Conservation (phyloP, 192 early-diverging fungal genomes). For the Coemansia sp. region DNA sequence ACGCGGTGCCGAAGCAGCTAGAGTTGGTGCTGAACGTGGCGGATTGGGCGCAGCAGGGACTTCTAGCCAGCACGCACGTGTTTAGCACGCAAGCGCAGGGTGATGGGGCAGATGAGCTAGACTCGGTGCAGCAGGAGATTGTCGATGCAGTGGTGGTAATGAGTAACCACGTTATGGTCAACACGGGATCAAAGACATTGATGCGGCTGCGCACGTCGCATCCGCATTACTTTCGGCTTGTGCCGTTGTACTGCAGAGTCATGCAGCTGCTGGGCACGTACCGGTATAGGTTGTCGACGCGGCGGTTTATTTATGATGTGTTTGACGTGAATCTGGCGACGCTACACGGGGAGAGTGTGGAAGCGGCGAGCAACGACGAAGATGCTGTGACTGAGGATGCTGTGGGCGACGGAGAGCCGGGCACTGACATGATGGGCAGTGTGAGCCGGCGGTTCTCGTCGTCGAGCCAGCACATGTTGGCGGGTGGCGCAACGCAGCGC, state of each 20-base stretch:
- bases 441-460: slow-evolving; percentile 33
- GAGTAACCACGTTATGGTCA: slow-evolving; percentile 49
- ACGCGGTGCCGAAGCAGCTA: slow-evolving; percentile 38
- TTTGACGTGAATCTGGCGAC: slow-evolving; percentile 52
- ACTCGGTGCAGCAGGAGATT: slow-evolving; percentile 55
- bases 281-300: slow-evolving; percentile 45
- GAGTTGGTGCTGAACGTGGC: slow-evolving; percentile 33
- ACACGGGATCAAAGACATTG: slow-evolving; percentile 42
- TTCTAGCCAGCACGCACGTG: slow-evolving; percentile 39
- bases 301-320: slow-evolving; percentile 47
- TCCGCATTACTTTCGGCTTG: slow-evolving; percentile 52
- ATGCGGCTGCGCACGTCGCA: slow-evolving; percentile 53
- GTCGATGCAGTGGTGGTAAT: slow-evolving; percentile 42
- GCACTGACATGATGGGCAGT: not conserved
- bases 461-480: slow-evolving; percentile 23
- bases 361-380: not conserved
- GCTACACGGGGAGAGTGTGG: slow-evolving; percentile 27
- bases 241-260: slow-evolving; percentile 35
- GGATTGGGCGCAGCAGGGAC: slow-evolving; percentile 39
- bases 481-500: slow-evolving; percentile 22
- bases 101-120: slow-evolving; percentile 30
- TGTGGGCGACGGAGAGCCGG: not conserved
- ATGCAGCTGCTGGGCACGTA: slow-evolving; percentile 51
- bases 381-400: not conserved
- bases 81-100: slow-evolving; percentile 15